These are phyloP conservation scores for Yamadazyma aaseri DNA, from an alignment of 1,139 yeast genomes.

Conservation along the genomic window DNA sequence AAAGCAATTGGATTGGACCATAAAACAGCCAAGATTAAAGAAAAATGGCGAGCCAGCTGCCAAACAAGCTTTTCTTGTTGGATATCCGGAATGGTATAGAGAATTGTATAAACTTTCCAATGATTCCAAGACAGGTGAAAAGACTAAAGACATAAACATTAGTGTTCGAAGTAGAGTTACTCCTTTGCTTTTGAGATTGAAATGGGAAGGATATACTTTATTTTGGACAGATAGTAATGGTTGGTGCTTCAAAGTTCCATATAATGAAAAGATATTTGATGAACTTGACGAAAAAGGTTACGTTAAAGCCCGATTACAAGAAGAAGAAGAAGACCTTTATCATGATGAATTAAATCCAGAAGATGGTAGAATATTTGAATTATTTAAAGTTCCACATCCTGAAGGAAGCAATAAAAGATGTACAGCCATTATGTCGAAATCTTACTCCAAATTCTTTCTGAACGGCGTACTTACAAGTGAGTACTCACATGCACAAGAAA, in stretches of 20 bases:
- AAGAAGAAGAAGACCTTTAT: constrained; percentile 23
- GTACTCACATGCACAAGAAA: constrained; percentile 71
- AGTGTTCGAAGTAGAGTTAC: constrained; percentile 75
- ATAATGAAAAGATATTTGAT: constrained; percentile 31
- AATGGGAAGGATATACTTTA: constrained; percentile 85
- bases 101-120: constrained; percentile 54
- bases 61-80: constrained; percentile 76
- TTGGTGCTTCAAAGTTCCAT: constrained; percentile 79
- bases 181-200: constrained; percentile 69
- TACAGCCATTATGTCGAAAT: constrained; percentile 76
- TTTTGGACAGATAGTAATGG: constrained; percentile 79
- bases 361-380: constrained; percentile 24
- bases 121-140: constrained; percentile 24
- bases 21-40: constrained; percentile 57
- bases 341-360: constrained; percentile 17
- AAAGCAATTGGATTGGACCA: constrained; percentile 83
- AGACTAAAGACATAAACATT: constrained; percentile 45
- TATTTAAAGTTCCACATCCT: constrained; percentile 86
- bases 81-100: constrained; percentile 93
- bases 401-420: constrained; percentile 78
- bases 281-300: constrained; percentile 55
- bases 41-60: constrained; percentile 78
- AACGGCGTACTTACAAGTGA: constrained; percentile 71
- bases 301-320: constrained; percentile 33
- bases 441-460: constrained; percentile 70